Conservation (phyloP, 305 asterid genomes). For the Fraxinus baroniana region DNA sequence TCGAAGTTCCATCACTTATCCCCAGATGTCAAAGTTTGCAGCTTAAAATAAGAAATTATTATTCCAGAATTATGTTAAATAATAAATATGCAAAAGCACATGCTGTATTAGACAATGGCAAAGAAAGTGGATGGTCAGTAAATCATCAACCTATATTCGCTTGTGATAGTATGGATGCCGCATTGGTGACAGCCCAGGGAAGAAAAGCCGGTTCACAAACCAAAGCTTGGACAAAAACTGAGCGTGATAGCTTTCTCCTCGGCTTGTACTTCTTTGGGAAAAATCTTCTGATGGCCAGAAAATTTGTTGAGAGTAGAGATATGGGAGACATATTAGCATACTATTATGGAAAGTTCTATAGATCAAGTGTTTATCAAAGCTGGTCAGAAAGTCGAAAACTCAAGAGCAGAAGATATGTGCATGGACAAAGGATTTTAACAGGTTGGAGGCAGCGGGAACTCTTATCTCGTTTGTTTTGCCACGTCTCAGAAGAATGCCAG, state of each 20-base stretch:
- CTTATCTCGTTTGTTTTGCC: constrained; percentile 45
- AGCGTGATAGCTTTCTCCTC: constrained; percentile 36
- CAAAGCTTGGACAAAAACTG: constrained; percentile 21
- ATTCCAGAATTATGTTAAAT: neutral
- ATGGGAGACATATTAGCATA: constrained; percentile 52
- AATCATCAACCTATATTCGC: neutral
- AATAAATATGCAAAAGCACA: neutral
- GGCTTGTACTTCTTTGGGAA: constrained; percentile 62
- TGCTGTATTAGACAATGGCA: neutral
- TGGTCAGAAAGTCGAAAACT: constrained; percentile 58
- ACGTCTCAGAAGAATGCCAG: constrained; percentile 44
- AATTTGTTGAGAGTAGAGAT: constrained; percentile 50
- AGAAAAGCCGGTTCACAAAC: constrained; percentile 1
- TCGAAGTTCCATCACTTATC: constrained; percentile 42
- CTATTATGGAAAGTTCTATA: constrained; percentile 62
- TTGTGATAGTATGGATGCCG: neutral
- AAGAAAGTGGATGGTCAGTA: neutral
- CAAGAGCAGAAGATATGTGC: constrained; percentile 47
- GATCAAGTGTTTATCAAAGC: constrained; percentile 46
- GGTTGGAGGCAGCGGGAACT: constrained; percentile 71
- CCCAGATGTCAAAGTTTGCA: constrained; percentile 5
- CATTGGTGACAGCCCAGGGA: neutral
- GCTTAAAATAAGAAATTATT: neutral
- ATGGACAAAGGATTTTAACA: constrained; percentile 62
- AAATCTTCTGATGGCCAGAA: constrained; percentile 51